Conservation (phyloP, 257 asterid species). For the Salvia hispanica region DNA sequence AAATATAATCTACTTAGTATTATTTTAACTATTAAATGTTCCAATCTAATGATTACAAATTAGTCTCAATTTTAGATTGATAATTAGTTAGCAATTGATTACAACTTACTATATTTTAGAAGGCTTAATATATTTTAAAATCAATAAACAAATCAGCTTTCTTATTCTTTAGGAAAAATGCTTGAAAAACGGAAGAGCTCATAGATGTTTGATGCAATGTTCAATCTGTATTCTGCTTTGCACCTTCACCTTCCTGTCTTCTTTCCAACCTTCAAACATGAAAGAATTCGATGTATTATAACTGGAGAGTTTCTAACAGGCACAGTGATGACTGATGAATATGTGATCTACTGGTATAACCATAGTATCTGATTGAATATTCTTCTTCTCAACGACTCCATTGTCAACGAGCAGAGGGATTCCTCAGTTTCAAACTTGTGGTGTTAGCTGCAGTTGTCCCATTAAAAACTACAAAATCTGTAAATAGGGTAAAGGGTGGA, state of each 20-base stretch:
- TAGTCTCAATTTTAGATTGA: too few species aligned
- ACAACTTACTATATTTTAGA: too few species aligned
- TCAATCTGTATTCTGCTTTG: conserved; percentile 44
- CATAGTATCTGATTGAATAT: conserved; percentile 39
- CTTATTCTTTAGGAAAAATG: conserved; percentile 85
- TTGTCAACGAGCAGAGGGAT: conserved; percentile 36
- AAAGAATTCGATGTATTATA: conserved; percentile 28
- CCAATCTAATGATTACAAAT: too few species aligned
- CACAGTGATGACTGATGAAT: conserved; percentile 28
- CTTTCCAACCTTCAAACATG: conserved; percentile 39
- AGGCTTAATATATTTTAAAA: neutral
- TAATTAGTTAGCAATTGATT: too few species aligned
- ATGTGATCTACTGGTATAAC: conserved; percentile 40
- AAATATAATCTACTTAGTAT: too few species aligned
- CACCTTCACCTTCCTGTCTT: conserved; percentile 46
- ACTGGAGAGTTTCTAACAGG: conserved; percentile 27
- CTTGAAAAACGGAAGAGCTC: conserved; percentile 65
- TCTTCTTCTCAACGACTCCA: conserved; percentile 35
- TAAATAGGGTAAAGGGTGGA: conserved; percentile 17
- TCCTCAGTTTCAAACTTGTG: conserved; percentile 48
- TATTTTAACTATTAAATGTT: too few species aligned
- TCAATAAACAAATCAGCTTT: conserved; percentile 39
- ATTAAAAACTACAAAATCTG: conserved; percentile 56
- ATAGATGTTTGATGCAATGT: conserved; percentile 41
- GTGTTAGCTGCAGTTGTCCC: conserved; percentile 44